phyloP scores from a whole-genome alignment of 495 filamentous ascomycete species.

The Aspergillus coremiiformis region DNA sequence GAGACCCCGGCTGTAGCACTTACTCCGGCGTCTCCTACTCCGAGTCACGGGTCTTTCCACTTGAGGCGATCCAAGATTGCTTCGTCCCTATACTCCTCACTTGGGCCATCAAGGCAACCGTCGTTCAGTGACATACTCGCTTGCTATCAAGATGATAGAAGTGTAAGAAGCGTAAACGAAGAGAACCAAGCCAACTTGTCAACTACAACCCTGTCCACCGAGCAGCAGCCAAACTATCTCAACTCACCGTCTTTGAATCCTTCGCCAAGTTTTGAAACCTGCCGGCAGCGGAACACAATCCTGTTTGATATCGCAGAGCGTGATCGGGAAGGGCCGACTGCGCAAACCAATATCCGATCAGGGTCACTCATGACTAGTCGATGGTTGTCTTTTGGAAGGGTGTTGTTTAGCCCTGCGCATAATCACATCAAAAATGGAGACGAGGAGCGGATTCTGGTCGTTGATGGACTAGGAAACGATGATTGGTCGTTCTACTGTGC shows the following conservation, averaged over 20 bases:
- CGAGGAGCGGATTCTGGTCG: constrained; percentile 64
- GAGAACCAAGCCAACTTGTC: constrained; percentile 1
- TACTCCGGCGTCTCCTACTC: constrained; percentile 20
- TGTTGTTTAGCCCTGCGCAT: constrained; percentile 88
- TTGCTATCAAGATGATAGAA: constrained; percentile 20
- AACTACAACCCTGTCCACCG: constrained; percentile 9
- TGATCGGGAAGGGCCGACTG: constrained; percentile 55
- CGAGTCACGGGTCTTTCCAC: constrained; percentile 29
- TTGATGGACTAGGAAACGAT: constrained; percentile 85
- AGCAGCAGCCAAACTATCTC: constrained; percentile 26
- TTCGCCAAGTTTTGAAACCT: constrained; percentile 25
- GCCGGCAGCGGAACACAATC: constrained; percentile 35
- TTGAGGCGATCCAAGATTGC: constrained; percentile 38
- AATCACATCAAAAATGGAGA: constrained; percentile 61
- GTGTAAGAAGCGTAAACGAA: constrained; percentile 6
- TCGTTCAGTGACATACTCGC: constrained; percentile 37
- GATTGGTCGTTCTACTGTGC: constrained; percentile 99
- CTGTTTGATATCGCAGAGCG: constrained; percentile 44
- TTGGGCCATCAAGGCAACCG: constrained; percentile 33
- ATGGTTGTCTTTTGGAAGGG: constrained; percentile 92
- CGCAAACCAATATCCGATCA: constrained; percentile 76
- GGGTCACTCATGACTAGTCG: constrained; percentile 69
- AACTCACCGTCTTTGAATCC: constrained; percentile 24
- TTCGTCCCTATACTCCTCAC: constrained; percentile 33
- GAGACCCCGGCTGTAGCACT: constrained; percentile 17